These are phyloP conservation scores for Alternaria brassicae DNA, from an alignment of 2,329 filamentous ascomycete genomes.

Conservation along the genomic window DNA sequence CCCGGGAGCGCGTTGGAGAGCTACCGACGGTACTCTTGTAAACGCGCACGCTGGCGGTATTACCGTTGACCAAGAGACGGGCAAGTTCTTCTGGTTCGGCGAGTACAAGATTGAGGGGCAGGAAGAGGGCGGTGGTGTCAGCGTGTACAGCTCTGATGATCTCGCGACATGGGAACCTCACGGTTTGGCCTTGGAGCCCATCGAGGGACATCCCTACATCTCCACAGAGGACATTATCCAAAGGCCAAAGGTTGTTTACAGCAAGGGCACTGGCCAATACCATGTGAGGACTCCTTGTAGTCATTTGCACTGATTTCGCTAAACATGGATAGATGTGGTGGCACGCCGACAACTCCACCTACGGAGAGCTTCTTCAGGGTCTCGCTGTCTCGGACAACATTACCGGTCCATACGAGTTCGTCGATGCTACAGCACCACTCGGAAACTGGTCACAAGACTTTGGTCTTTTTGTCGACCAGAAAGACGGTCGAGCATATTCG, in stretches of 20 bases:
- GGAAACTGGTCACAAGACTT: conserved; percentile 71
- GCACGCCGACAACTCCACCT: conserved; percentile 66
- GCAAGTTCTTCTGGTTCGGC: conserved; percentile 67
- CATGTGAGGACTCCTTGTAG: conserved; percentile 53
- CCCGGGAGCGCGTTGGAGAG: conserved; percentile 66
- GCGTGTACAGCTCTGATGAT: conserved; percentile 65
- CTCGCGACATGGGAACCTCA: conserved; percentile 66
- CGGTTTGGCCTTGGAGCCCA: conserved; percentile 62
- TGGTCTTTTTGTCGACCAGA: conserved; percentile 67
- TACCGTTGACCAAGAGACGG: conserved; percentile 59
- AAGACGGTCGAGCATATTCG: conserved; percentile 63
- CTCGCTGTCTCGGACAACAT: conserved; percentile 62
- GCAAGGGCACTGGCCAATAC: conserved; percentile 61
- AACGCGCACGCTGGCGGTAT: conserved; percentile 69
- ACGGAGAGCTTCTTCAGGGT: conserved; percentile 64
- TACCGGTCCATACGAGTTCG: conserved; percentile 62
- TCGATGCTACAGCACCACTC: conserved; percentile 62
- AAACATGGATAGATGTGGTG: conserved; percentile 59
- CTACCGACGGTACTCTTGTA: conserved; percentile 66
- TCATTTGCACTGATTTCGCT: neutral
- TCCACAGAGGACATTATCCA: conserved; percentile 66
- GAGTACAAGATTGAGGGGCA: conserved; percentile 67
- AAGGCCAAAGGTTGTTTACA: conserved; percentile 68
- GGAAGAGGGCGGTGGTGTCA: conserved; percentile 66
- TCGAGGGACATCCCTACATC: conserved; percentile 63